A percentile compares a stretch with the other conserved stretches of the same genome.
Evolutionary conservation across 768 basidiomycete genomes (phyloP).

Genomic region (Hericium rajendrae): DNA sequence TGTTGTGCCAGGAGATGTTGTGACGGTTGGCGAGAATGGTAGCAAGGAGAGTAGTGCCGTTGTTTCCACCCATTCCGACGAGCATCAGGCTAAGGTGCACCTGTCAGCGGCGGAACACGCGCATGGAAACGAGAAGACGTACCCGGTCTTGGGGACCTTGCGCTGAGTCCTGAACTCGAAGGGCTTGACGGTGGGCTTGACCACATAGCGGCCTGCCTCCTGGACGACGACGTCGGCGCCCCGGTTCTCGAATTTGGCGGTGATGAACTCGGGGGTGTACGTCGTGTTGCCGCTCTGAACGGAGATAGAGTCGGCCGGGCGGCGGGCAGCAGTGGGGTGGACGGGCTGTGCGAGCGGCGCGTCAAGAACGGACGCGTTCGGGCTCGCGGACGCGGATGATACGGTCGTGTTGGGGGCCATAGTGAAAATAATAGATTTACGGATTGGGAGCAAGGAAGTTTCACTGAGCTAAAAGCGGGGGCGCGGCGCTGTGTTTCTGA

Average conservation of each 20-base stretch:
- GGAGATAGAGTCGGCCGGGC: constrained; percentile 56
- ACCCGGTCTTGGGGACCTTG: constrained; percentile 89
- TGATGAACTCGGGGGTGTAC: constrained; percentile 79
- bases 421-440: constrained; percentile 16
- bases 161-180: constrained; percentile 90
- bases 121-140: constrained; percentile 6
- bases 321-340: constrained; percentile 81
- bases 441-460: constrained; percentile 17
- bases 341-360: constrained; percentile 60
- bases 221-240: constrained; percentile 56
- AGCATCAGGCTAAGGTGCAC: constrained; percentile 70
- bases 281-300: constrained; percentile 75
- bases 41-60: constrained; percentile 88
- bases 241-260: constrained; percentile 73
- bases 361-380: constrained; percentile 62
- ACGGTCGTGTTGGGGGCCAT: constrained; percentile 44
- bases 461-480: constrained; percentile 37
- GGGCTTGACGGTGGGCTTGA: constrained; percentile 70
- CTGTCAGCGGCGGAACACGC: neutral
- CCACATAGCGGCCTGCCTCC: constrained; percentile 62
- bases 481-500: constrained; percentile 69
- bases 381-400: constrained; percentile 43
- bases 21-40: constrained; percentile 95
- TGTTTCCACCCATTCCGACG: constrained; percentile 96
- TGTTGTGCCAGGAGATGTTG: constrained; percentile 91